These are phyloP conservation scores for Nannizzia gypsea DNA, from an alignment of 2,329 filamentous ascomycete species.

Conservation along the genomic window DNA sequence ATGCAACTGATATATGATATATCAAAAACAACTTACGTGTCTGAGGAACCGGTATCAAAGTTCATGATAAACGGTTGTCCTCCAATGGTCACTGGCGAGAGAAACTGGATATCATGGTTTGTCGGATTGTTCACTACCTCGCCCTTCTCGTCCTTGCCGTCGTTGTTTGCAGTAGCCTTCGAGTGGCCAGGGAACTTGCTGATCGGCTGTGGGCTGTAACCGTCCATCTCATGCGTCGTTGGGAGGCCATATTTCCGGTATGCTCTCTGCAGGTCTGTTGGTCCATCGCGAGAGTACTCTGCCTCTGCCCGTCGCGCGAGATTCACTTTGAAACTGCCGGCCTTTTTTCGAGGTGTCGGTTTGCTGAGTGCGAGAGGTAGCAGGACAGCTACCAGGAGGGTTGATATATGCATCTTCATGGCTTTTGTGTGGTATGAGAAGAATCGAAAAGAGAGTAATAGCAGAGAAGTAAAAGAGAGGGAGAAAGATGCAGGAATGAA, in stretches of 20 bases:
- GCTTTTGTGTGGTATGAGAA: not conserved
- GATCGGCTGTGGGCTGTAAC: not conserved
- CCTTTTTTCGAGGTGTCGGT: conserved; percentile 20
- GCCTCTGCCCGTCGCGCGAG: conserved; percentile 44
- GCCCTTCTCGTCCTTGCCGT: conserved; percentile 33
- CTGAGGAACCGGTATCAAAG: conserved; percentile 65
- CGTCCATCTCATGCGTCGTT: conserved; percentile 28
- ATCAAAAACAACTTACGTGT: conserved; percentile 43
- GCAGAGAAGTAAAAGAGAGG: not conserved
- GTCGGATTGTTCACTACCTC: conserved; percentile 54
- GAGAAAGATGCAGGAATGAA: not conserved
- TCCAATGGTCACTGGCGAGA: conserved; percentile 57
- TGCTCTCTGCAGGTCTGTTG: conserved; percentile 51
- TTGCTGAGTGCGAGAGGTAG: not conserved
- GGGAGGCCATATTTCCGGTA: conserved; percentile 56
- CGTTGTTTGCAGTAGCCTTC: conserved; percentile 16
- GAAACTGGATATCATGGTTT: conserved; percentile 55
- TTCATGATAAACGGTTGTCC: conserved; percentile 57
- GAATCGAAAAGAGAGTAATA: not conserved
- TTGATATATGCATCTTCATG: conserved; percentile 12
- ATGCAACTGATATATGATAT: not conserved
- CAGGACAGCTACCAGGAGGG: conserved; percentile 7
- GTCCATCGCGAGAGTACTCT: conserved; percentile 48
- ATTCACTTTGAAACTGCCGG: conserved; percentile 49
- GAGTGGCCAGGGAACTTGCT: not conserved